Conservation (phyloP, 2,329 filamentous ascomycete genomes). For the Beauveria medogensis region DNA sequence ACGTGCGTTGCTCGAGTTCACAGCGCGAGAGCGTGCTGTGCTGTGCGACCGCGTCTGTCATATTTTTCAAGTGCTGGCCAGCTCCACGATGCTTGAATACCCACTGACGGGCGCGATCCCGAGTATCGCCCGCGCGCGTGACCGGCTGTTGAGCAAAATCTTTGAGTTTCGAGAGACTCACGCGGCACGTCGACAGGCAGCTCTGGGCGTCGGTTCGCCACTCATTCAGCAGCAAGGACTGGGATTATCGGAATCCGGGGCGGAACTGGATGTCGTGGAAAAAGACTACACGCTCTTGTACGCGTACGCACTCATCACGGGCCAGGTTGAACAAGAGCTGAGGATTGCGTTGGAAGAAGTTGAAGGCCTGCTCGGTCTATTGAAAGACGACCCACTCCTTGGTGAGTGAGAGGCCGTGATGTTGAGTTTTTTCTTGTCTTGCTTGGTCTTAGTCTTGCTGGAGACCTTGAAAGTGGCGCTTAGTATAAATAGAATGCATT, state of each 20-base stretch:
- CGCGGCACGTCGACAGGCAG: background rate
- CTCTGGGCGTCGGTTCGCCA: background rate
- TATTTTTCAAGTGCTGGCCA: slow-evolving; percentile 70
- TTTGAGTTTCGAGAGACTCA: slow-evolving; percentile 70
- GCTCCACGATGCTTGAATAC: slow-evolving; percentile 82
- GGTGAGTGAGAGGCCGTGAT: slow-evolving; percentile 36
- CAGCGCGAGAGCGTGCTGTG: slow-evolving; percentile 66
- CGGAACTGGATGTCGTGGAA: slow-evolving; percentile 37
- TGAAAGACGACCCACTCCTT: slow-evolving; percentile 22
- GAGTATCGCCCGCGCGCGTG: slow-evolving; percentile 64
- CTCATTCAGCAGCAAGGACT: background rate
- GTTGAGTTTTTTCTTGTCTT: no score
- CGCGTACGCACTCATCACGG: slow-evolving; percentile 66
- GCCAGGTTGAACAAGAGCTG: slow-evolving; percentile 54
- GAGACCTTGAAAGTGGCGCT: no score
- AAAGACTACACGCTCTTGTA: slow-evolving; percentile 84
- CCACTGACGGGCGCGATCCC: slow-evolving; percentile 77
- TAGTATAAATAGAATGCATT: no score
- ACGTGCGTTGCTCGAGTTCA: slow-evolving; percentile 66
- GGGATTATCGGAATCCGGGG: slow-evolving; percentile 5
- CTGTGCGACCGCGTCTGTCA: slow-evolving; percentile 81
- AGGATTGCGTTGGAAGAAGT: slow-evolving; percentile 47
- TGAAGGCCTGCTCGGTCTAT: slow-evolving; percentile 48
- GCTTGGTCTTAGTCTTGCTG: no score
- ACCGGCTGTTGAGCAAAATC: slow-evolving; percentile 72